Evolutionary conservation across 768 basidiomycete species (phyloP).

Genomic region (Sarcomyxa edulis): DNA sequence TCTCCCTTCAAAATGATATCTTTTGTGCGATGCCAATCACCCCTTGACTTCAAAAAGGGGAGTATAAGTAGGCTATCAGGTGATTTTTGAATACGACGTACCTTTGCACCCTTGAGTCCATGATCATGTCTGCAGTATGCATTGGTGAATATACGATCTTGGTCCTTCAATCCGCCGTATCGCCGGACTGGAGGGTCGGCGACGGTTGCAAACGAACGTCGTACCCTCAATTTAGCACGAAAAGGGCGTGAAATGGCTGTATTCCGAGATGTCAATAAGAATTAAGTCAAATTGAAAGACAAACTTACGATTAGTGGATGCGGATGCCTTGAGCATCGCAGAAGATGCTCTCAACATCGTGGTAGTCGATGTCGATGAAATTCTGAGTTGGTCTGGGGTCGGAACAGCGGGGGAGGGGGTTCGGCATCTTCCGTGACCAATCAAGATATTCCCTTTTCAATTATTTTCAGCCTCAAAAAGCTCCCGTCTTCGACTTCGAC

Average conservation of each 20-base stretch:
- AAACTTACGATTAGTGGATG: background rate
- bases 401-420: no score
- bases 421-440: no score
- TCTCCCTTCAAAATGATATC: conserved; percentile 95
- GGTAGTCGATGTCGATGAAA: background rate
- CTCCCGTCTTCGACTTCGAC: no score
- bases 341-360: background rate
- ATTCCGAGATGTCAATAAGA: background rate
- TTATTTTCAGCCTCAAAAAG: no score
- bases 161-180: conserved; percentile 93
- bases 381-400: no score
- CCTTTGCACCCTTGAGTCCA: conserved; percentile 88
- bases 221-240: conserved; percentile 27
- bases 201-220: conserved; percentile 63
- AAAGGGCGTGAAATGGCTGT: conserved; percentile 17
- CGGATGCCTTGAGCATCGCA: background rate
- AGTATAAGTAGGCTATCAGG: background rate
- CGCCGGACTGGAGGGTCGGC: conserved; percentile 82
- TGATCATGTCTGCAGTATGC: conserved; percentile 85
- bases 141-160: conserved; percentile 93
- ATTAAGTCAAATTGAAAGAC: background rate
- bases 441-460: no score
- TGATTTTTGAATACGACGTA: no score
- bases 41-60: conserved; percentile 56
- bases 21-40: conserved; percentile 98